Evolutionary conservation across 768 basidiomycete species (phyloP).

Genomic region (Suillus alpinus): DNA sequence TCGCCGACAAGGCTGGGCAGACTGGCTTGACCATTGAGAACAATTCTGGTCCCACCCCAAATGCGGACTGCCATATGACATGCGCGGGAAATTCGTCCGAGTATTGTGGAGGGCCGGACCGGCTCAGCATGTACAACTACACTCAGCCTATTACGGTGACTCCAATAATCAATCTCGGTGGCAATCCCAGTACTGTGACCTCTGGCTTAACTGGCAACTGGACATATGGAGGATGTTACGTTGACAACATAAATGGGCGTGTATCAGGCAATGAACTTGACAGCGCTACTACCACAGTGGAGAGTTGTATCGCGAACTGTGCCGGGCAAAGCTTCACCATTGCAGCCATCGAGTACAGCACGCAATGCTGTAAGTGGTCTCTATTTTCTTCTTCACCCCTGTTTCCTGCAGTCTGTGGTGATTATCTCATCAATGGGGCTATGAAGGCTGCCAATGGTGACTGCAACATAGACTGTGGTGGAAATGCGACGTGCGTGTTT

Average conservation of each 20-base stretch:
- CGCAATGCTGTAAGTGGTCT: conserved; percentile 44
- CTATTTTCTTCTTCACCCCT: conserved; percentile 5
- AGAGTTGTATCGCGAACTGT: conserved; percentile 64
- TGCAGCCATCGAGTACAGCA: conserved; percentile 67
- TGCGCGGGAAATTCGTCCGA: conserved; percentile 63
- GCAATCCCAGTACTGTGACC: conserved; percentile 33
- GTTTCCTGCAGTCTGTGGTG: conserved; percentile 59
- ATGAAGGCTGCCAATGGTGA: conserved; percentile 42
- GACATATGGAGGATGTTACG: conserved; percentile 64
- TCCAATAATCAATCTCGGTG: conserved; percentile 31
- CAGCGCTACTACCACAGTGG: conserved; percentile 47
- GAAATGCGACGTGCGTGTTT: conserved; percentile 54
- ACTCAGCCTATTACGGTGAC: conserved; percentile 53
- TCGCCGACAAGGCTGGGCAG: background rate
- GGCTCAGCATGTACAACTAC: conserved; percentile 67
- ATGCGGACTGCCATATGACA: conserved; percentile 62
- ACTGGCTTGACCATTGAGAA: conserved; percentile 14
- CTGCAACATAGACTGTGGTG: conserved; percentile 76
- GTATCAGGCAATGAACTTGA: conserved; percentile 47
- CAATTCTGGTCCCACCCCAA: conserved; percentile 34
- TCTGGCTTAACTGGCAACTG: conserved; percentile 53
- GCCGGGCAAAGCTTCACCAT: conserved; percentile 52
- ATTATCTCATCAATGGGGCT: conserved; percentile 61
- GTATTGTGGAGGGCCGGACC: conserved; percentile 71
- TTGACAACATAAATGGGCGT: conserved; percentile 70